Conservation (phyloP, 2,329 filamentous ascomycete genomes). For the Blumeria graminis region DNA sequence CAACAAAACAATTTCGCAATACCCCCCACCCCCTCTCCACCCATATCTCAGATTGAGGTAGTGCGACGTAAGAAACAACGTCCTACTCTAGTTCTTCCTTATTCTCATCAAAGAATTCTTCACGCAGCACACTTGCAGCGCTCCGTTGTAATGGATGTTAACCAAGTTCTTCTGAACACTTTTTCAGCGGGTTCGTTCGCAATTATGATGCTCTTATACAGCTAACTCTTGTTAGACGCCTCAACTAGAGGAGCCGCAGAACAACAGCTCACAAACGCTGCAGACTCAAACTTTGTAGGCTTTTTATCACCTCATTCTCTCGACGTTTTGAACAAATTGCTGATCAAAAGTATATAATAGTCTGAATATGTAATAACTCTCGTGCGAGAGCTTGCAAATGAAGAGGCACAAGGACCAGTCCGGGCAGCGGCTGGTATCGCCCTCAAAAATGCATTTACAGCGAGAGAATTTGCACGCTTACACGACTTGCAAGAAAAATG, state of each 20-base stretch:
- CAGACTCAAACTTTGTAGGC: slow-evolving; percentile 84
- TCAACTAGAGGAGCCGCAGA: slow-evolving; percentile 75
- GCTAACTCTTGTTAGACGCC: slow-evolving; percentile 42
- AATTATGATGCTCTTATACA: slow-evolving; percentile 1
- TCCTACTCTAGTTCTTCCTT: too few relatives aligned
- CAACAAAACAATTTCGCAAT: not conserved
- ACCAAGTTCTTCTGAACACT: slow-evolving; percentile 91
- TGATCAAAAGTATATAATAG: slow-evolving; percentile 22
- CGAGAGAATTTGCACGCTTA: slow-evolving; percentile 69
- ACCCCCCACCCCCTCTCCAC: not conserved
- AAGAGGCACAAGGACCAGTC: slow-evolving; percentile 58
- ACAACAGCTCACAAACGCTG: slow-evolving; percentile 77
- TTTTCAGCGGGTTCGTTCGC: slow-evolving; percentile 60
- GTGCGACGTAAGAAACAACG: too few relatives aligned
- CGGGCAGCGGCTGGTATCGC: slow-evolving; percentile 88
- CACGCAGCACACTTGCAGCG: slow-evolving; percentile 2
- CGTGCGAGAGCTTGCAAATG: slow-evolving; percentile 83
- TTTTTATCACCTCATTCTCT: slow-evolving; percentile 12
- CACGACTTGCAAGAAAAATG: slow-evolving; percentile 85
- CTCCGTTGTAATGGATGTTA: slow-evolving; percentile 63
- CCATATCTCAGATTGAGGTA: too few relatives aligned
- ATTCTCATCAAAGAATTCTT: too few relatives aligned
- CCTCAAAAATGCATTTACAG: slow-evolving; percentile 93
- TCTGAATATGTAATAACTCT: slow-evolving; percentile 81
- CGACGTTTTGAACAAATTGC: slow-evolving; percentile 6